These are phyloP conservation scores for Tuber magnatum DNA, from an alignment of 495 filamentous ascomycete species.

Conservation along the genomic window DNA sequence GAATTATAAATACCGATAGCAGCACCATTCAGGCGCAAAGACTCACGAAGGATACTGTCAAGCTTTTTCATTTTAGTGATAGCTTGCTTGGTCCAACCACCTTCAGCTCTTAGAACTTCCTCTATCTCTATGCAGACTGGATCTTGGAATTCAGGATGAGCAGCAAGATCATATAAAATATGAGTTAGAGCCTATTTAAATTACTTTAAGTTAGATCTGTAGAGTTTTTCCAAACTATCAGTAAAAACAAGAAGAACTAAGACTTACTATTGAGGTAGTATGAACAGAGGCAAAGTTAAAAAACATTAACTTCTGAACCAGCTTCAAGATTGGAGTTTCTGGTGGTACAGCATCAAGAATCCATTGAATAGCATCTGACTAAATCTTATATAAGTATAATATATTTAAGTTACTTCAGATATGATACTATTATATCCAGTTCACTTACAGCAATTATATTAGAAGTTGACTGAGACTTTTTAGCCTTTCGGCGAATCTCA, in stretches of 20 bases:
- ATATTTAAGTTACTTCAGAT: too few species aligned
- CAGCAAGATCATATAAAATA: conserved; percentile 47
- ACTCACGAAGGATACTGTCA: conserved; percentile 18
- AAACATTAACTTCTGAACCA: conserved; percentile 30
- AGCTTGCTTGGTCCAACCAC: conserved; percentile 18
- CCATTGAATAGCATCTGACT: conserved; percentile 41
- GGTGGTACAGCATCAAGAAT: conserved; percentile 25
- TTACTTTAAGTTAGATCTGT: not conserved
- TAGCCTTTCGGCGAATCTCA: conserved; percentile 31
- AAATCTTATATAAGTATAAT: not conserved
- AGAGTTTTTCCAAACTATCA: too few species aligned
- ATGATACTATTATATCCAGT: too few species aligned
- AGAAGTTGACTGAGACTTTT: not conserved
- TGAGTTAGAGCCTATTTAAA: conserved; percentile 31
- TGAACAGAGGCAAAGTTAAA: conserved; percentile 41
- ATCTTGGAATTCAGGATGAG: conserved; percentile 46
- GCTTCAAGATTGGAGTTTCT: not conserved
- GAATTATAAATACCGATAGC: not conserved
- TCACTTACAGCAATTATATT: too few species aligned
- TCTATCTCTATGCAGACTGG: conserved; percentile 50
- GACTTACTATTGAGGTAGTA: conserved; percentile 28
- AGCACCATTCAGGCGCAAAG: conserved; percentile 7
- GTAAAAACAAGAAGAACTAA: not conserved
- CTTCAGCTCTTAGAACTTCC: conserved; percentile 42
- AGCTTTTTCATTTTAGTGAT: conserved; percentile 10